A percentile compares a stretch with the other conserved stretches of the same genome.
These are phyloP conservation scores for Flaveria bidentis DNA, from an alignment of 129 eudicot genomes.

Conservation along the genomic window DNA sequence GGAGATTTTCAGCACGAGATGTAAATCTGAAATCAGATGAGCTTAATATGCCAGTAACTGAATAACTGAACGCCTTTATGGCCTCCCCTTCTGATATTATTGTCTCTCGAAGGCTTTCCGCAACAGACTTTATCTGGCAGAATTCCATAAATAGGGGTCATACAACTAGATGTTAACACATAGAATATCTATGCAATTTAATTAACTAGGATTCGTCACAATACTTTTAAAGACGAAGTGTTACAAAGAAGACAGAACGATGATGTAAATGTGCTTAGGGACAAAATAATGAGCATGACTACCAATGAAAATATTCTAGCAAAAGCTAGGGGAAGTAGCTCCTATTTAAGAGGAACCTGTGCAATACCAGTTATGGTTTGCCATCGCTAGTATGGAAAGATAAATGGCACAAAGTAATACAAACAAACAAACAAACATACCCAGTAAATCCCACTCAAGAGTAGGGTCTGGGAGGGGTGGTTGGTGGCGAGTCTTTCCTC, in stretches of 20 bases:
- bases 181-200: neutral
- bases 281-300: constrained; percentile 6
- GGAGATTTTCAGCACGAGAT: constrained; percentile 70
- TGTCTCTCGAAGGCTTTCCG: constrained; percentile 61
- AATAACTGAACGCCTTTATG: constrained; percentile 49
- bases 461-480: no score
- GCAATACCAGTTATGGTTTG: neutral
- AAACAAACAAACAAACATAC: no score
- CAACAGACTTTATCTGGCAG: constrained; percentile 55
- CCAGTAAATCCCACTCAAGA: no score
- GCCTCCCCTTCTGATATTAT: constrained; percentile 59
- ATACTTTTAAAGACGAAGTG: neutral
- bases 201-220: neutral
- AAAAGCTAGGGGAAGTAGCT: neutral
- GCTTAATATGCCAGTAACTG: constrained; percentile 65
- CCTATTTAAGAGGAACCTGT: neutral
- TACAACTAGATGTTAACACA: constrained; percentile 20
- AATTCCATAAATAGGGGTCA: constrained; percentile 18
- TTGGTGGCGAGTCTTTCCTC: no score
- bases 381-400: neutral
- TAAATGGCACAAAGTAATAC: neutral
- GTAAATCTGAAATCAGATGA: constrained; percentile 60
- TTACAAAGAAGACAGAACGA: constrained; percentile 10
- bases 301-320: neutral
- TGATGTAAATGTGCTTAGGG: neutral